phyloP scores from a whole-genome alignment of 2,329 filamentous ascomycete genomes.

The Aphanocladium album region DNA sequence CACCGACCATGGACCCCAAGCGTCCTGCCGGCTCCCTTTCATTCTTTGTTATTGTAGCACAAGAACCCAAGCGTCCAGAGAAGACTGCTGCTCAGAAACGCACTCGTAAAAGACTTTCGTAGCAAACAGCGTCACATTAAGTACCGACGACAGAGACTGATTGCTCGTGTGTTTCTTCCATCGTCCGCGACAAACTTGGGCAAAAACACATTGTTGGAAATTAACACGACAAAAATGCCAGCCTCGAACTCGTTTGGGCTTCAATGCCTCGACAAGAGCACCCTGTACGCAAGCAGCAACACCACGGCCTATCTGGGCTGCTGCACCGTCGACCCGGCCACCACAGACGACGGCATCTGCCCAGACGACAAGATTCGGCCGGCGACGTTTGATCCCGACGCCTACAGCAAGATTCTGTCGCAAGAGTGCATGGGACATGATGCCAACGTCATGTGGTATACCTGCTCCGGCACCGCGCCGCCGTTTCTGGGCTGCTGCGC shows the following conservation, averaged over 20 bases:
- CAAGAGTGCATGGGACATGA: constrained; percentile 28
- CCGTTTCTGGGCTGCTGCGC: constrained; percentile 37
- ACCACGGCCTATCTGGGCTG: constrained; percentile 35
- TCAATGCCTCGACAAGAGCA: constrained; percentile 26
- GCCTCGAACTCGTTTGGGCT: constrained; percentile 20
- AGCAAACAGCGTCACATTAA: not conserved
- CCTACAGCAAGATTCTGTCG: constrained; percentile 22
- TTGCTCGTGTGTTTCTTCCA: not conserved
- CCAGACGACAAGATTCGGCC: constrained; percentile 23
- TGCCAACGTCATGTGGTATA: constrained; percentile 26
- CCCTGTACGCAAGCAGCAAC: constrained; percentile 32
- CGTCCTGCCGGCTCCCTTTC: not conserved
- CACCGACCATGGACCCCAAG: not conserved
- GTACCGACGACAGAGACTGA: not conserved
- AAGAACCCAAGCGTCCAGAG: not conserved
- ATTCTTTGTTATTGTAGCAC: not conserved
- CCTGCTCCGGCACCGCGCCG: constrained; percentile 24
- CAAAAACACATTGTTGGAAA: not conserved
- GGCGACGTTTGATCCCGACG: constrained; percentile 24
- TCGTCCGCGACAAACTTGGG: not conserved
- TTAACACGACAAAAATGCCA: not conserved
- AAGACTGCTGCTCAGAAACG: not conserved
- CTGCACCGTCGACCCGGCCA: constrained; percentile 33
- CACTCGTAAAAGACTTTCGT: not conserved
- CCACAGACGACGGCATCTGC: constrained; percentile 26